A percentile compares a stretch with the other conserved stretches of the same genome.
phyloP scores from a whole-genome alignment of 202 grass and related monocot species.

The Digitaria exilis region DNA sequence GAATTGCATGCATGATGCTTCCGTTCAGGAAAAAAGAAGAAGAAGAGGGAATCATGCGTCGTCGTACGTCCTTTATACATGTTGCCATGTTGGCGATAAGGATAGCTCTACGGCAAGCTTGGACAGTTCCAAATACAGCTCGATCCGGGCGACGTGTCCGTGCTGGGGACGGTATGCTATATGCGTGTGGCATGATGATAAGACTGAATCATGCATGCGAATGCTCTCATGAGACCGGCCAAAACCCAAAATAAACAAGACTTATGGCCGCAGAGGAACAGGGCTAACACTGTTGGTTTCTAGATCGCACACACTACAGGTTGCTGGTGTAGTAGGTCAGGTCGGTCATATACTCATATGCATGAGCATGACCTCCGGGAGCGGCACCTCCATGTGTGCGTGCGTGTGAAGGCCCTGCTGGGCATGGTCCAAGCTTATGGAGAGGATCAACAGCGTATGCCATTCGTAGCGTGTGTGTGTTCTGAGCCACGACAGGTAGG shows the following conservation, averaged over 20 bases:
- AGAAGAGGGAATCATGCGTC: not conserved
- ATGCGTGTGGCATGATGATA: not conserved
- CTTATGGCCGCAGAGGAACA: not conserved
- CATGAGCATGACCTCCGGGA: not conserved
- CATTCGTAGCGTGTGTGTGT: not conserved
- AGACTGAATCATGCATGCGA: not conserved
- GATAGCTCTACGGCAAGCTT: not conserved
- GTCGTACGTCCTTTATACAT: not conserved
- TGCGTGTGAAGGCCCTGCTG: not conserved
- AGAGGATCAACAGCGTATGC: not conserved
- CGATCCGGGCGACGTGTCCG: not conserved
- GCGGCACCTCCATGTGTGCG: conserved; percentile 14
- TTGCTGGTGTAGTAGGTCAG: not conserved
- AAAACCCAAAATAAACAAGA: conserved; percentile 9
- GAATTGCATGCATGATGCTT: not conserved
- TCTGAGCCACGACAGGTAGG: conserved; percentile 14
- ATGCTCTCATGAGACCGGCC: not conserved
- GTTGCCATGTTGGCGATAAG: not conserved
- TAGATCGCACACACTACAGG: not conserved
- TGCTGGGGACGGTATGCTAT: not conserved
- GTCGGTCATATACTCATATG: no score
- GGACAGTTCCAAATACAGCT: not conserved
- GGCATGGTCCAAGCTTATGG: conserved; percentile 31
- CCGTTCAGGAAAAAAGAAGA: not conserved
- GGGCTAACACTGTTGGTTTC: not conserved